Base-by-base conservation (phyloP, 805 yeast genomes). In the Cyberlindnera veronae region DNA sequence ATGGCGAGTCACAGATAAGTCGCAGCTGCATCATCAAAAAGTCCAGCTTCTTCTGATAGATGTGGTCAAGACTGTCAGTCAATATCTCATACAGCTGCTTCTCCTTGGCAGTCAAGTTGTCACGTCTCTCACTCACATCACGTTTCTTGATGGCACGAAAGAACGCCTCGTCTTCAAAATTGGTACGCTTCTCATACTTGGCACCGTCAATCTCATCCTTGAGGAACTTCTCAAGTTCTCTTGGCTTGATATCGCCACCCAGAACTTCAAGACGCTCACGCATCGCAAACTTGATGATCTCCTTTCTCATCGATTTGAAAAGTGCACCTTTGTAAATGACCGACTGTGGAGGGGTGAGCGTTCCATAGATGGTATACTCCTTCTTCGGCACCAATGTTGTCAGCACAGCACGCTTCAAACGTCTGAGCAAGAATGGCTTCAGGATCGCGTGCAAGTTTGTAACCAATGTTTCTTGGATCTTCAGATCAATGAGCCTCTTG, bases 21-120 rank as follows among this genome's bases (percentile, higher is more conserved):
- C 99, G 70, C 37, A 90, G 68, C 60, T 90, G 97, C 87, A 90
- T 87, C 65, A 84, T 69, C 51, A 78, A 53, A 52, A 86, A 87
- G 47, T 76, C 81, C 38, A 86, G 64, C 36, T 69, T 70, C 49
- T 81, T 81, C 27, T 66, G 62, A 15, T 66, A 65, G 6, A 81
- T 58, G 43, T 74, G 74, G 29, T 58, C 64, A 19, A 59, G 58
- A 6, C 70, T 59, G 3, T 33, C 27, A 3, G 23, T 21, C 47
- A 55, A 46, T 2, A 43, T 24, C 15, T 39, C 21, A 10, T 39
- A 39, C 12, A 56, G 33, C 18, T 35, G 18, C 23, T 45, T 36
- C 37, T 51, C 54, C 13, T 26, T 37, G 2, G 35, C 29, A 6
- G 39, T 40, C 5, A 39, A 6, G 8, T 23, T 18, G 1, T 27